These are phyloP conservation scores for Aspergillus tubingensis DNA, from an alignment of 2,329 filamentous ascomycete genomes.

Conservation along the genomic window DNA sequence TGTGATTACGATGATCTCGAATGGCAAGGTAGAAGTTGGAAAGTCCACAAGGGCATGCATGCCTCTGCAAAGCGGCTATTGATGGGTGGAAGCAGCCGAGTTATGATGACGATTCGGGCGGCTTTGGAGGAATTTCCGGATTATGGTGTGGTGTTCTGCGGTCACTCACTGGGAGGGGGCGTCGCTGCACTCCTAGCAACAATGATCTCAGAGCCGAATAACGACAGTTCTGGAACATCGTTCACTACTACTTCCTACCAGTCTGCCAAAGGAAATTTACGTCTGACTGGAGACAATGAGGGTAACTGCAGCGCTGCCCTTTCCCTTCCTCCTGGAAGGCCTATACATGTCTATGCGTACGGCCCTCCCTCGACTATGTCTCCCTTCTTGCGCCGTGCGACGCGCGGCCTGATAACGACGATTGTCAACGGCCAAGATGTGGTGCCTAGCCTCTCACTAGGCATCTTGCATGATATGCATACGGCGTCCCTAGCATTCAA, in stretches of 20 bases:
- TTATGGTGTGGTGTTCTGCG: slow-evolving; percentile 70
- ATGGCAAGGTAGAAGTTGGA: slow-evolving; percentile 65
- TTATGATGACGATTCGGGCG: slow-evolving; percentile 66
- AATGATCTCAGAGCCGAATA: slow-evolving; percentile 65
- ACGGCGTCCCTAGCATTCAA: slow-evolving; percentile 72
- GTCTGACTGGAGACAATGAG: slow-evolving; percentile 34
- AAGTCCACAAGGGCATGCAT: slow-evolving; percentile 74
- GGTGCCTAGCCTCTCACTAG: slow-evolving; percentile 72
- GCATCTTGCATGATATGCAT: slow-evolving; percentile 73
- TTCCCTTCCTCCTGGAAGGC: slow-evolving; percentile 65
- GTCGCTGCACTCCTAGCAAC: slow-evolving; percentile 71
- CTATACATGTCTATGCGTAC: slow-evolving; percentile 78
- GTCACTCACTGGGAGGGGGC: slow-evolving; percentile 69
- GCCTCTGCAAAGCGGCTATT: slow-evolving; percentile 69
- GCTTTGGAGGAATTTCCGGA: slow-evolving; percentile 67
- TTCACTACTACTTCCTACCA: slow-evolving; percentile 62
- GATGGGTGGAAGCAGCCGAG: slow-evolving; percentile 66
- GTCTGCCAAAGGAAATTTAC: slow-evolving; percentile 40
- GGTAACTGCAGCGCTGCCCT: slow-evolving; percentile 33
- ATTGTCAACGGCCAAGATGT: slow-evolving; percentile 73
- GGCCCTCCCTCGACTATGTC: slow-evolving; percentile 74
- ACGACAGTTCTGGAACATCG: slow-evolving; percentile 53
- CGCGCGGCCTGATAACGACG: slow-evolving; percentile 72
- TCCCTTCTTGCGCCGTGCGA: slow-evolving; percentile 67
- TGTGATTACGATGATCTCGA: slow-evolving; percentile 67